phyloP scores from a whole-genome alignment of 2,329 filamentous ascomycete species.

The Ophiosphaerella herpotricha region DNA sequence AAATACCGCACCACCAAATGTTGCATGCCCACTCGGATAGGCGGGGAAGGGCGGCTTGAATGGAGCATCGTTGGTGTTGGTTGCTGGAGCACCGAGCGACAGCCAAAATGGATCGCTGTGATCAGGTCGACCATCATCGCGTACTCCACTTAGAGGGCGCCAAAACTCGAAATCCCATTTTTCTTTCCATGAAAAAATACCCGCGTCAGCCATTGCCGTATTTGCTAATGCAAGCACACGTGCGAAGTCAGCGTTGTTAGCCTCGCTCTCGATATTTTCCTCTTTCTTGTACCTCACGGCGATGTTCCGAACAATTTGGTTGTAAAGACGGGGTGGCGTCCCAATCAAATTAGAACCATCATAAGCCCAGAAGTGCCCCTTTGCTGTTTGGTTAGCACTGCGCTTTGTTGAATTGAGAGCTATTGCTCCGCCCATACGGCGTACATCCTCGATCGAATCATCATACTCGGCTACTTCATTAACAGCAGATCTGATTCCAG shows the following conservation, averaged over 20 bases:
- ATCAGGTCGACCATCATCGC: conserved; percentile 17
- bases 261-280: neutral
- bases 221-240: conserved; percentile 33
- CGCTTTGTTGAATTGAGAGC: conserved; percentile 17
- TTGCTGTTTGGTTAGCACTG: conserved; percentile 12
- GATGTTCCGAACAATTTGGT: conserved; percentile 29
- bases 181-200: conserved; percentile 35
- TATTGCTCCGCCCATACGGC: conserved; percentile 16
- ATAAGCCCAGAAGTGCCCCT: conserved; percentile 19
- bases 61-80: conserved; percentile 25
- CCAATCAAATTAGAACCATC: conserved; percentile 25
- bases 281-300: conserved; percentile 17
- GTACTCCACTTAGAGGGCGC: conserved; percentile 34
- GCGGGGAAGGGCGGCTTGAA: conserved; percentile 36
- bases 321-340: conserved; percentile 26
- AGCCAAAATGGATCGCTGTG: conserved; percentile 31
- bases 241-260: conserved; percentile 35
- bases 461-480: conserved; percentile 15
- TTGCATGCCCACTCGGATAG: conserved; percentile 34
- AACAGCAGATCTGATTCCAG: conserved; percentile 9
- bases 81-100: conserved; percentile 25
- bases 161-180: conserved; percentile 38
- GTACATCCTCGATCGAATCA: conserved; percentile 8
- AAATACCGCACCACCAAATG: conserved; percentile 29
- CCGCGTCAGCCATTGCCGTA: conserved; percentile 29